phyloP scores from a whole-genome alignment of 2,329 filamentous ascomycete genomes.

The Harringtonia lauricola region DNA sequence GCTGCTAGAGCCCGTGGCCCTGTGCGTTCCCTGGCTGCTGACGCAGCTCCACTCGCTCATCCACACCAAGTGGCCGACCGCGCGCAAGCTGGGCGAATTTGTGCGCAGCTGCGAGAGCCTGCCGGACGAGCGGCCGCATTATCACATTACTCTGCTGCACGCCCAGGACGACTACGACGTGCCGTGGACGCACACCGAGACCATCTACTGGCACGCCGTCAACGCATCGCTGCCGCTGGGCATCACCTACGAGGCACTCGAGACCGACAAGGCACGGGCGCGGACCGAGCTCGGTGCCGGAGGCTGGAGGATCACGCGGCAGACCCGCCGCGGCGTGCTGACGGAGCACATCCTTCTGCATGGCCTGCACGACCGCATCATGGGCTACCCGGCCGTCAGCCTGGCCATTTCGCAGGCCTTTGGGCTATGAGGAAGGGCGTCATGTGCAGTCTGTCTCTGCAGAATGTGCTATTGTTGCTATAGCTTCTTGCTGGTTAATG shows the following conservation, averaged over 20 bases:
- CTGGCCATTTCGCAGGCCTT: slow-evolving; percentile 39
- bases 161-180: slow-evolving; percentile 41
- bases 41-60: slow-evolving; percentile 34
- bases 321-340: slow-evolving; percentile 34
- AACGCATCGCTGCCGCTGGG: slow-evolving; percentile 29
- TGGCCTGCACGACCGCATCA: slow-evolving; percentile 45
- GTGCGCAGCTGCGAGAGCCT: slow-evolving; percentile 25
- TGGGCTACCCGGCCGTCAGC: slow-evolving; percentile 44
- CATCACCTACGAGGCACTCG: slow-evolving; percentile 32
- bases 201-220: slow-evolving; percentile 43
- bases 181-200: slow-evolving; percentile 35
- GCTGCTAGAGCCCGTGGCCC: slow-evolving; percentile 37
- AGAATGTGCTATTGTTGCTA: too few relatives aligned
- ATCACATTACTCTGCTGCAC: slow-evolving; percentile 34
- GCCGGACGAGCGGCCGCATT: slow-evolving; percentile 20
- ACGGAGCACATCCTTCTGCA: slow-evolving; percentile 42
- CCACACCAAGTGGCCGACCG: slow-evolving; percentile 37
- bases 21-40: slow-evolving; percentile 31
- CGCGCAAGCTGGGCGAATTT: slow-evolving; percentile 33
- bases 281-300: slow-evolving; percentile 28
- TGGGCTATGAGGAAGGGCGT: too few relatives aligned
- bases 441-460: too few relatives aligned
- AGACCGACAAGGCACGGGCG: slow-evolving; percentile 26
- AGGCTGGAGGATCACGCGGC: slow-evolving; percentile 37
- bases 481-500: too few relatives aligned